phyloP scores from a whole-genome alignment of 106 monocot species.

The Alisma plantagoaquatica region DNA sequence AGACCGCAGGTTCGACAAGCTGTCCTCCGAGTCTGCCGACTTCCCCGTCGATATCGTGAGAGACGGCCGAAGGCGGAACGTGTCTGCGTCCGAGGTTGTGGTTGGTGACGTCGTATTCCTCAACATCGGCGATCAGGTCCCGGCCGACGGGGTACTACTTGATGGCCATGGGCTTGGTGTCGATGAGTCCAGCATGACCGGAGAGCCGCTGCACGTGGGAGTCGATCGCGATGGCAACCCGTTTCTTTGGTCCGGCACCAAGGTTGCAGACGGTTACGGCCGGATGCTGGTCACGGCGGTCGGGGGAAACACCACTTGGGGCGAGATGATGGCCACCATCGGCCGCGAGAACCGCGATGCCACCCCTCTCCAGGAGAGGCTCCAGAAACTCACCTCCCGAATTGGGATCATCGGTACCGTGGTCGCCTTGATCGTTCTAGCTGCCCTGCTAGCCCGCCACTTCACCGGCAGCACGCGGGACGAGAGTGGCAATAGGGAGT shows the following conservation, averaged over 20 bases:
- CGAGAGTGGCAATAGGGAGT: too few relatives aligned
- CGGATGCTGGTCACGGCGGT: too few relatives aligned
- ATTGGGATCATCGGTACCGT: too few relatives aligned
- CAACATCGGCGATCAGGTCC: conserved; percentile 44
- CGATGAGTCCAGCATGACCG: conserved; percentile 56
- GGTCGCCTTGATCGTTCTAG: too few relatives aligned
- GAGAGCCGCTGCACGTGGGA: conserved; percentile 25
- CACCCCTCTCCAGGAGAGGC: too few relatives aligned
- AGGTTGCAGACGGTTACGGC: too few relatives aligned
- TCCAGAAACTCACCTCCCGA: too few relatives aligned
- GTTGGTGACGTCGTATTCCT: conserved; percentile 42
- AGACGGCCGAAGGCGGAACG: conserved; percentile 15
- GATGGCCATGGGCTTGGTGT: conserved; percentile 30
- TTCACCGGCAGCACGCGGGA: too few relatives aligned
- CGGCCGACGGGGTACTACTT: conserved; percentile 36
- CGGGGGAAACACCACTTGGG: too few relatives aligned
- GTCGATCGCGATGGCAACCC: conserved; percentile 20
- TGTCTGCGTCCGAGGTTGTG: conserved; percentile 34
- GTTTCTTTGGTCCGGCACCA: conserved; percentile 40
- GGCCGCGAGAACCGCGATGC: too few relatives aligned
- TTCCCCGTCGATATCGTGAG: conserved; percentile 22
- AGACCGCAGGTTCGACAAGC: conserved; percentile 21
- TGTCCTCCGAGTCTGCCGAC: conserved; percentile 14
- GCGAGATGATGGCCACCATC: too few relatives aligned
- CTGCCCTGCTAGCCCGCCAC: too few relatives aligned